Evolutionary conservation across 495 filamentous ascomycete genomes (phyloP).

Genomic region (Penicillium canescens): DNA sequence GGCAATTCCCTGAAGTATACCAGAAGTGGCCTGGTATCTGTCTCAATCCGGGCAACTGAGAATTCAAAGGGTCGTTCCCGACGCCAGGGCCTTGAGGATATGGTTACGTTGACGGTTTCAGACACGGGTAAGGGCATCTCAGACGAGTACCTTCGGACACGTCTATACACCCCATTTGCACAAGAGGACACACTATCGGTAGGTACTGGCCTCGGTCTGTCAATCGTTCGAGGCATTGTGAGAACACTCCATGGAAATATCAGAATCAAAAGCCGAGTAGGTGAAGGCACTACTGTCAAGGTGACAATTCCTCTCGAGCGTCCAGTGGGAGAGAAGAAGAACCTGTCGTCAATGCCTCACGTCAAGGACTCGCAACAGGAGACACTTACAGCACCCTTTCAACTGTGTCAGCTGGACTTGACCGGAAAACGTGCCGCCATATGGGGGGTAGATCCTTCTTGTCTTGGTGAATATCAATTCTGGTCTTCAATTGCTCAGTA

Average conservation of each 20-base stretch:
- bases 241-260: slow-evolving; percentile 49
- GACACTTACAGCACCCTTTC: slow-evolving; percentile 5
- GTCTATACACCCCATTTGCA: slow-evolving; percentile 43
- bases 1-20: slow-evolving; percentile 77
- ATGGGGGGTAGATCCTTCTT: slow-evolving; percentile 13
- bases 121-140: slow-evolving; percentile 51
- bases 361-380: slow-evolving; percentile 5
- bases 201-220: slow-evolving; percentile 50
- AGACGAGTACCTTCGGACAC: slow-evolving; percentile 40
- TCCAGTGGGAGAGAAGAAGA: slow-evolving; percentile 15
- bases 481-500: slow-evolving; percentile 19
- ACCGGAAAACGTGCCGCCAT: slow-evolving; percentile 18
- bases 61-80: slow-evolving; percentile 13
- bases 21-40: slow-evolving; percentile 55
- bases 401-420: slow-evolving; percentile 14
- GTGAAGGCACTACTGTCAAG: slow-evolving; percentile 48
- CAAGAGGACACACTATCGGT: slow-evolving; percentile 41
- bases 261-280: slow-evolving; percentile 44
- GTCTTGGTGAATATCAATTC: not conserved
- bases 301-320: slow-evolving; percentile 42
- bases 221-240: slow-evolving; percentile 53
- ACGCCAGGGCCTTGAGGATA: slow-evolving; percentile 23
- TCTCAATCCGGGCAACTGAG: slow-evolving; percentile 51
- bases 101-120: slow-evolving; percentile 37
- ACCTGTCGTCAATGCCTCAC: not conserved